Base-by-base conservation (phyloP, 495 filamentous ascomycete species). In the Friedmanniomyces simplex region DNA sequence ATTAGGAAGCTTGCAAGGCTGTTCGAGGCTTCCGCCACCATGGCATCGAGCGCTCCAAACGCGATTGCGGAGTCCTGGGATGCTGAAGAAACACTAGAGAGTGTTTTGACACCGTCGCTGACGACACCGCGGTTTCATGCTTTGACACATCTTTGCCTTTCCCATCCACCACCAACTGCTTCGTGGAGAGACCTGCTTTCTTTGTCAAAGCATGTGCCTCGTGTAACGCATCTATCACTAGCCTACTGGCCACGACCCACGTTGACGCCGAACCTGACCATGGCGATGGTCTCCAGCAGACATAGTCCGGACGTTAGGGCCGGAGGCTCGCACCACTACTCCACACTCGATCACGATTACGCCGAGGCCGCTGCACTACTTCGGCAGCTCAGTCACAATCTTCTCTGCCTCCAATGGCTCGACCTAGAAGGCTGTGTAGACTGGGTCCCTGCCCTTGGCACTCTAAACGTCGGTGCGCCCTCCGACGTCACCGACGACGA, bases 161-260 rank as follows among this genome's bases (percentile, higher is more conserved):
- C 61, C 5, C 25, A 60, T 34, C 61, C 61, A 3, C 43, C 51
- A 12, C 48, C 61, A n/a, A 59, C 46, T 22, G 61, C 54, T 4
- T 48, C 47, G 0, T 64, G 61, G 61, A 46, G 57, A 5, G 61
- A 60, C 34, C 49, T 64, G 21, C 57, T 64, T 5, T 1, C 47
- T 11, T 24, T 64, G 2, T n/a, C 57, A 1, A 64, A 64, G 50
- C 37, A 48, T 20, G 37, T 46, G 1, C n/a, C 71, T 6, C 73
- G 76, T 25, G 68, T 81, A 25, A 78, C 74, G 18, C 75, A 73
- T 43, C 68, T 83, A 8, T 82, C 78, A 5, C 68, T 82, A 0
- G 76, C 77, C 0, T 79, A 85, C 67, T 96, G 90, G 90, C 88
- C 90, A 1, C 72, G 77, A 20, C 89, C 89, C 0, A 78, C 76